phyloP scores from a whole-genome alignment of 768 basidiomycete species.

The Termitomyces sp. region DNA sequence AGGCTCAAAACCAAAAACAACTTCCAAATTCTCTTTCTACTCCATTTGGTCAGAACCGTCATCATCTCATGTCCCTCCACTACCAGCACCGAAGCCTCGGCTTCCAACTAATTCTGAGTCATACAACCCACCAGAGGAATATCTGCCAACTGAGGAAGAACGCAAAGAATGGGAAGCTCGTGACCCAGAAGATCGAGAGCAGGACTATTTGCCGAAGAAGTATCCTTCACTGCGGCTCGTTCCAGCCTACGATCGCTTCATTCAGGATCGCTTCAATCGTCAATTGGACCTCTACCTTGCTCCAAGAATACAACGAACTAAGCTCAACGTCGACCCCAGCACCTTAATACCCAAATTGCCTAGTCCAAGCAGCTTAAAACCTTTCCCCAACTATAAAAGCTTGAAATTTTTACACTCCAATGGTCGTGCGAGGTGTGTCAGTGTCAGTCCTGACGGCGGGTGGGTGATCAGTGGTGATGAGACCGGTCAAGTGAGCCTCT shows the following conservation, averaged over 20 bases:
- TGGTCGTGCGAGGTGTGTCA: constrained; percentile 66
- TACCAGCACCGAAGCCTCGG: constrained; percentile 86
- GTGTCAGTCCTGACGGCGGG: constrained; percentile 80
- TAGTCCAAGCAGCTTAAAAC: constrained; percentile 82
- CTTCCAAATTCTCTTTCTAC: constrained; percentile 67
- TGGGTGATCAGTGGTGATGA: constrained; percentile 95
- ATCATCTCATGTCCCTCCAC: constrained; percentile 74
- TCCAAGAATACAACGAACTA: constrained; percentile 80
- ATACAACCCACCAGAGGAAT: constrained; percentile 97
- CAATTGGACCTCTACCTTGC: constrained; percentile 97
- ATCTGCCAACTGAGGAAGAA: constrained; percentile 82
- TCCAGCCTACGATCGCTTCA: constrained; percentile 86
- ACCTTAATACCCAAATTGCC: constrained; percentile 93
- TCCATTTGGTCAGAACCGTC: constrained; percentile 84
- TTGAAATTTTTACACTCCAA: constrained; percentile 65
- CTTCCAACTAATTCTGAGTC: constrained; percentile 95
- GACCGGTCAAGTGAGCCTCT: constrained; percentile 76
- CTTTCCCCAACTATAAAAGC: constrained; percentile 87
- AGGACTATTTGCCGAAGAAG: constrained; percentile 85
- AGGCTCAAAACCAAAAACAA: constrained; percentile 81
- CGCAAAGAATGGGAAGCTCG: constrained; percentile 74
- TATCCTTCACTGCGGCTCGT: constrained; percentile 81
- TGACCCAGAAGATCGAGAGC: constrained; percentile 87
- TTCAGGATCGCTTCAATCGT: constrained; percentile 89
- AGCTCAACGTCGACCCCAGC: constrained; percentile 88